Conservation (phyloP, 2,329 filamentous ascomycete species). For the Penicillium janthinellum region DNA sequence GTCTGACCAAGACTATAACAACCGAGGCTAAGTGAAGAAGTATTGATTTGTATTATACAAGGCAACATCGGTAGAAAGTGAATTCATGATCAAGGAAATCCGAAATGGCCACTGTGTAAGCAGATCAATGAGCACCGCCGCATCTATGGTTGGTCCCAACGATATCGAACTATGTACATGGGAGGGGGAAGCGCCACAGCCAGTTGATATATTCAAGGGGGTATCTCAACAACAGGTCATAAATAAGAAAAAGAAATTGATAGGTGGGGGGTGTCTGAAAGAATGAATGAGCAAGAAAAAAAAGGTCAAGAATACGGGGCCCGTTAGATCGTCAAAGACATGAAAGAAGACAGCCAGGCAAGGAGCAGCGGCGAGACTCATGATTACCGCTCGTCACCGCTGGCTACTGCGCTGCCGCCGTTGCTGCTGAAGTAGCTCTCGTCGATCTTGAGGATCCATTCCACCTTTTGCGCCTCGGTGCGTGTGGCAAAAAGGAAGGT, state of each 20-base stretch:
- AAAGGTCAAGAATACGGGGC: constrained; percentile 22
- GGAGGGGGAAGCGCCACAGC: constrained; percentile 30
- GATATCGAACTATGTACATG: constrained; percentile 38
- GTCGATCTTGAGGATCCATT: constrained; percentile 96
- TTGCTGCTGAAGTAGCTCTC: constrained; percentile 66
- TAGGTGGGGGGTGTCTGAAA: constrained; percentile 6
- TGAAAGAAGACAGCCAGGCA: constrained; percentile 16
- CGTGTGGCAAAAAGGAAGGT: constrained; percentile 92
- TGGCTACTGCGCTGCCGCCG: constrained; percentile 29
- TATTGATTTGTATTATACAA: not conserved
- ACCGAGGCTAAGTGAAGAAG: not conserved
- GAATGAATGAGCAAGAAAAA: constrained; percentile 1
- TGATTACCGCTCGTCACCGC: constrained; percentile 25
- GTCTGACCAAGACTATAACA: no score
- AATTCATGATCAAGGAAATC: constrained; percentile 2
- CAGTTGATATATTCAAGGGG: constrained; percentile 40
- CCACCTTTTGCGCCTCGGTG: constrained; percentile 87
- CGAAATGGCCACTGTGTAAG: constrained; percentile 11
- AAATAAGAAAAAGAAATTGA: constrained; percentile 13
- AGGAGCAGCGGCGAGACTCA: not conserved
- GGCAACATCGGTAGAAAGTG: not conserved
- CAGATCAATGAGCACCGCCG: constrained; percentile 20
- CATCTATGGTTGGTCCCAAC: constrained; percentile 32
- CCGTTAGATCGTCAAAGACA: constrained; percentile 28
- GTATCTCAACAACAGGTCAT: constrained; percentile 42